Conservation (phyloP, 2,329 filamentous ascomycete genomes). For the Pseudocercospora fuligena region DNA sequence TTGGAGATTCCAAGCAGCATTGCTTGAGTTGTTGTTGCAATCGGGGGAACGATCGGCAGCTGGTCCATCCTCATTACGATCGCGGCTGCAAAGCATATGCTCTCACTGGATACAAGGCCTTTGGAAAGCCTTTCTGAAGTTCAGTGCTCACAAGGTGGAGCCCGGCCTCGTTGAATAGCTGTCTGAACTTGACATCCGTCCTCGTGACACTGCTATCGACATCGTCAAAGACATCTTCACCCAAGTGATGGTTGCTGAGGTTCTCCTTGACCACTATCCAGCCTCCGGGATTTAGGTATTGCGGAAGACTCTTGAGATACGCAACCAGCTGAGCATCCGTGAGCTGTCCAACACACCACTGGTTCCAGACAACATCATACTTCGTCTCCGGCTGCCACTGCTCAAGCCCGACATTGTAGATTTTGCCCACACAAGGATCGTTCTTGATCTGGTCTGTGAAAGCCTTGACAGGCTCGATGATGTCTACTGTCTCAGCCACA, state of each 20-base stretch:
- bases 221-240: slow-evolving; percentile 73
- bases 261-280: slow-evolving; percentile 84
- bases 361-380: slow-evolving; percentile 86
- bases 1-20: neutral
- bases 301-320: slow-evolving; percentile 68
- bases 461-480: slow-evolving; percentile 82
- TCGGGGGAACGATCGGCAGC: neutral
- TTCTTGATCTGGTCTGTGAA: slow-evolving; percentile 69
- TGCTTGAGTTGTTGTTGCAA: neutral
- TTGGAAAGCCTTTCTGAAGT: slow-evolving; percentile 74
- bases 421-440: slow-evolving; percentile 59
- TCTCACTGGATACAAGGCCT: slow-evolving; percentile 71
- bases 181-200: slow-evolving; percentile 71
- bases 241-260: slow-evolving; percentile 57
- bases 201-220: slow-evolving; percentile 79
- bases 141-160: slow-evolving; percentile 72
- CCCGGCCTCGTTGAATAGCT: slow-evolving; percentile 71
- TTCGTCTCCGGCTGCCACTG: slow-evolving; percentile 61
- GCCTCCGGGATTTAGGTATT: slow-evolving; percentile 52
- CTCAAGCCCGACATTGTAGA: slow-evolving; percentile 77
- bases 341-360: slow-evolving; percentile 88
- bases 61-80: neutral
- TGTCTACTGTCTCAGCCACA: slow-evolving; percentile 73
- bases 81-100: slow-evolving; percentile 74
- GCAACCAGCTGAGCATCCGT: slow-evolving; percentile 72